Conservation (phyloP, 225 moss, liverwort and hornwort species). For the Pseudisothecium myosuroides region DNA sequence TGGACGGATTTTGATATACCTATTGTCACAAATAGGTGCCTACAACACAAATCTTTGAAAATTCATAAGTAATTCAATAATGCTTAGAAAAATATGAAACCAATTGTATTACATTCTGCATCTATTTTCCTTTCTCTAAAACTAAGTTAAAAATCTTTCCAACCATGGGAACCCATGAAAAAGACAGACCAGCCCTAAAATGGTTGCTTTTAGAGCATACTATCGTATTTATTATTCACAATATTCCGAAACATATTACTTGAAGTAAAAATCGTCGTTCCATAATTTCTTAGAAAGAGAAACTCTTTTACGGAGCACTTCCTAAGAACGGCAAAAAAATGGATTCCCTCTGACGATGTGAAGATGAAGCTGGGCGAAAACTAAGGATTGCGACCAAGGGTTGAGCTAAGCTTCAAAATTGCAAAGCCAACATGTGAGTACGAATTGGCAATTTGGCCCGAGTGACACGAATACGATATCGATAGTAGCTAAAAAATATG, state of each 20-base stretch:
- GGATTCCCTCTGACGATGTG: background rate
- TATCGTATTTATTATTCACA: background rate
- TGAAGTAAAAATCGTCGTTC: no score
- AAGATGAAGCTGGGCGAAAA: background rate
- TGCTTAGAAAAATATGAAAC: no score
- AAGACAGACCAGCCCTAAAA: no score
- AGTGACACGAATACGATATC: background rate
- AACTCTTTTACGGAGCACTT: background rate
- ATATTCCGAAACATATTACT: background rate
- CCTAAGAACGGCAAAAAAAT: background rate
- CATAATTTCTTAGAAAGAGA: background rate
- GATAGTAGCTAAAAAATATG: background rate
- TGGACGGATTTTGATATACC: no score
- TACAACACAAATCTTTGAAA: no score
- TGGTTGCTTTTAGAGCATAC: no score
- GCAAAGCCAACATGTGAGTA: background rate
- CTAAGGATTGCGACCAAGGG: background rate
- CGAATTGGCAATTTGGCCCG: background rate
- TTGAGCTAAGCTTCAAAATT: background rate
- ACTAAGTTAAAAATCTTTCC: no score
- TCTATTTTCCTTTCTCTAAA: no score
- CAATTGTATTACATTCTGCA: no score
- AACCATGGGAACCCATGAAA: no score
- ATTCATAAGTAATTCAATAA: no score
- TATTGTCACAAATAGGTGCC: no score